These are phyloP conservation scores for Stachybotrys chartarum DNA, from an alignment of 2,329 filamentous ascomycete genomes.

Conservation along the genomic window DNA sequence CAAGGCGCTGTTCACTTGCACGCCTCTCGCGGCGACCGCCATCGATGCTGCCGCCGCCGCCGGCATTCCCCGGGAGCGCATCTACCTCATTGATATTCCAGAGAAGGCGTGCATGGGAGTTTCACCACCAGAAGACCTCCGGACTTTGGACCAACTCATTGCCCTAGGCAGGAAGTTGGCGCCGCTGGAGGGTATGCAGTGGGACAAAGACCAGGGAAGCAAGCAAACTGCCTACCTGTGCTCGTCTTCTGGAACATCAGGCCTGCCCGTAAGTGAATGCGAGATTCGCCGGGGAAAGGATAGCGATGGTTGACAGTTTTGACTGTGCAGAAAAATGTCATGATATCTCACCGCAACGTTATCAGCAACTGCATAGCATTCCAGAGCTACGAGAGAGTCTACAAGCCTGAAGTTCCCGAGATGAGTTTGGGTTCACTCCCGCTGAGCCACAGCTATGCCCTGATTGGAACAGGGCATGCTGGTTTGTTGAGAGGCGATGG, in stretches of 20 bases:
- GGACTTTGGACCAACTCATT: slow-evolving; percentile 57
- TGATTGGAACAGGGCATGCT: slow-evolving; percentile 63
- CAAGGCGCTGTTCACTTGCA: slow-evolving; percentile 62
- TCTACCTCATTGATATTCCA: slow-evolving; percentile 60
- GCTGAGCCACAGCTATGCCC: slow-evolving; percentile 70
- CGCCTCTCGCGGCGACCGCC: slow-evolving; percentile 53
- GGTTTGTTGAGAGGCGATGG: slow-evolving; percentile 64
- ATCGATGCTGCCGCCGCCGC: slow-evolving; percentile 54
- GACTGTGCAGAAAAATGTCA: slow-evolving; percentile 59
- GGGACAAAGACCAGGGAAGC: slow-evolving; percentile 52
- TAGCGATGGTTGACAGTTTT: neutral
- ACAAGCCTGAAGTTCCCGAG: slow-evolving; percentile 11
- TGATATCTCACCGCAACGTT: slow-evolving; percentile 69
- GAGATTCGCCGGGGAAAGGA: neutral
- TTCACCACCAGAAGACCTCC: slow-evolving; percentile 61
- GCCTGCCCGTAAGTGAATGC: slow-evolving; percentile 47
- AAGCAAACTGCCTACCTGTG: slow-evolving; percentile 63
- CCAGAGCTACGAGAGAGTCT: slow-evolving; percentile 28
- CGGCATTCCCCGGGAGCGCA: slow-evolving; percentile 51
- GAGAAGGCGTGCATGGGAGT: slow-evolving; percentile 42
- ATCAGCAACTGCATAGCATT: slow-evolving; percentile 67
- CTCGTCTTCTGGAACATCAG: slow-evolving; percentile 68
- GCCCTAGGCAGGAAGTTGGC: slow-evolving; percentile 37
- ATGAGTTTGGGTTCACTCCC: slow-evolving; percentile 56
- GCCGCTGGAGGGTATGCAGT: slow-evolving; percentile 44